Percentiles rank a stretch among this genome's conserved stretches.
These are phyloP conservation scores for Peniophora sp. DNA, from an alignment of 1,284 basidiomycete species.

Conservation along the genomic window DNA sequence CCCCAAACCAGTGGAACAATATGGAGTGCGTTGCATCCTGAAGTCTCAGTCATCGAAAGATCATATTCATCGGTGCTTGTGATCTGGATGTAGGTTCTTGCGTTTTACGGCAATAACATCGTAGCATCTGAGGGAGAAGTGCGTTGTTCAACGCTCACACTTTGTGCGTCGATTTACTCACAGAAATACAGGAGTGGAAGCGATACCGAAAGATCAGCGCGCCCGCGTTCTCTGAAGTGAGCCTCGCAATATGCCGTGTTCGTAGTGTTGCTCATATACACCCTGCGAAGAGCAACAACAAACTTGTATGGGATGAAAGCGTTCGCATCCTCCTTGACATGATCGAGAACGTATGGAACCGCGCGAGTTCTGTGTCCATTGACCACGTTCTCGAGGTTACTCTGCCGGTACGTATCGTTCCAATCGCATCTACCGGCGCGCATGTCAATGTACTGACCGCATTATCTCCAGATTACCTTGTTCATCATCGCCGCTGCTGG, in stretches of 20 bases:
- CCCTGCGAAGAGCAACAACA: conserved; percentile 33
- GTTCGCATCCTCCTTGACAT: conserved; percentile 28
- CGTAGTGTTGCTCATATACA: background rate
- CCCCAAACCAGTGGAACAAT: conserved; percentile 25
- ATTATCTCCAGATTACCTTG: conserved; percentile 37
- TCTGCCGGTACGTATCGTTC: conserved; percentile 31
- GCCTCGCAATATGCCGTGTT: background rate
- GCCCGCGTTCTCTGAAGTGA: conserved; percentile 35
- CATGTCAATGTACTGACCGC: background rate
- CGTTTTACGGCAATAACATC: conserved; percentile 42
- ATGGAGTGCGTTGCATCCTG: conserved; percentile 9
- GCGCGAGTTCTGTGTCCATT: conserved; percentile 19
- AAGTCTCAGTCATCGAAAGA: too few relatives aligned
- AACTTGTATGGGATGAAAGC: conserved; percentile 50
- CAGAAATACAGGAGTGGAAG: conserved; percentile 56
- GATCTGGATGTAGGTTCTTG: conserved; percentile 16
- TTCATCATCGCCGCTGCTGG: conserved; percentile 51
- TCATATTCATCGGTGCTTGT: too few relatives aligned
- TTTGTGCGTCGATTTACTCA: too few relatives aligned
- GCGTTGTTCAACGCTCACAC: too few relatives aligned
- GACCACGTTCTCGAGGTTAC: conserved; percentile 32
- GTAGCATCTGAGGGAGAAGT: conserved; percentile 22
- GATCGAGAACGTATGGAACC: conserved; percentile 28
- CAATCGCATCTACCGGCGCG: background rate
- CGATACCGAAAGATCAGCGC: conserved; percentile 42